Percentiles rank a stretch among this genome's conserved stretches.
These are phyloP conservation scores for Trichomonascus vanleenenianus DNA, from an alignment of 805 yeast species.

Conservation along the genomic window DNA sequence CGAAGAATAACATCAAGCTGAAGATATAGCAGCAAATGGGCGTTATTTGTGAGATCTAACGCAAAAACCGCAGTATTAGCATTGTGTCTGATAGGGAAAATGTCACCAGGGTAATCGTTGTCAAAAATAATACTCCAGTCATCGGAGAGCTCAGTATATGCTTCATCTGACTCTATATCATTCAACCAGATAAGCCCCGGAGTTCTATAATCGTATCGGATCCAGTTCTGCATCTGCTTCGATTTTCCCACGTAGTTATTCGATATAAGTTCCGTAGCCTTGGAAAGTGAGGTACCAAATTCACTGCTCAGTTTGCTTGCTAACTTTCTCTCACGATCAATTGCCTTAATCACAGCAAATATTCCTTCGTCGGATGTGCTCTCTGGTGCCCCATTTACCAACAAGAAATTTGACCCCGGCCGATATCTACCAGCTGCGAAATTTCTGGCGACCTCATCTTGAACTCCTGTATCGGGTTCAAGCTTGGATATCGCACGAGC, in stretches of 20 bases:
- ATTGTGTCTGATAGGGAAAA: slow-evolving; percentile 67
- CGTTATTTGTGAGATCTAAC: slow-evolving; percentile 47
- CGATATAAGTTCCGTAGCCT: slow-evolving; percentile 26
- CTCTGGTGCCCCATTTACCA: slow-evolving; percentile 58
- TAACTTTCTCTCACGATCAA: slow-evolving; percentile 33
- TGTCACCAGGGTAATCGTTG: slow-evolving; percentile 44
- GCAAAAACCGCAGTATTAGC: slow-evolving; percentile 68
- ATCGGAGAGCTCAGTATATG: slow-evolving; percentile 40
- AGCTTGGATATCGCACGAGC: slow-evolving; percentile 33
- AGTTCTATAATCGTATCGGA: slow-evolving; percentile 31
- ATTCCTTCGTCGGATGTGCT: slow-evolving; percentile 35
- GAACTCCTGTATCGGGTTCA: slow-evolving; percentile 10
- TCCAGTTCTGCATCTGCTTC: slow-evolving; percentile 8
- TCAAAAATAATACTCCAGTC: slow-evolving; percentile 42
- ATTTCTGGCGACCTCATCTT: slow-evolving; percentile 20
- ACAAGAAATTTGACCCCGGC: slow-evolving; percentile 34
- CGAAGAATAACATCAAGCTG: slow-evolving; percentile 25
- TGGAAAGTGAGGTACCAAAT: neutral
- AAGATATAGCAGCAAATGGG: slow-evolving; percentile 42
- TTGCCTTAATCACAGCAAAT: slow-evolving; percentile 27
- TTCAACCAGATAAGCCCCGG: slow-evolving; percentile 60
- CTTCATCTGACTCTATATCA: slow-evolving; percentile 58
- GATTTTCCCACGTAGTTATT: slow-evolving; percentile 15
- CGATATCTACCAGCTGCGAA: slow-evolving; percentile 12
- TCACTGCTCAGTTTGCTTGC: slow-evolving; percentile 18